These are phyloP conservation scores for Ajuga reptans DNA, from an alignment of 305 asterid species.

Conservation along the genomic window DNA sequence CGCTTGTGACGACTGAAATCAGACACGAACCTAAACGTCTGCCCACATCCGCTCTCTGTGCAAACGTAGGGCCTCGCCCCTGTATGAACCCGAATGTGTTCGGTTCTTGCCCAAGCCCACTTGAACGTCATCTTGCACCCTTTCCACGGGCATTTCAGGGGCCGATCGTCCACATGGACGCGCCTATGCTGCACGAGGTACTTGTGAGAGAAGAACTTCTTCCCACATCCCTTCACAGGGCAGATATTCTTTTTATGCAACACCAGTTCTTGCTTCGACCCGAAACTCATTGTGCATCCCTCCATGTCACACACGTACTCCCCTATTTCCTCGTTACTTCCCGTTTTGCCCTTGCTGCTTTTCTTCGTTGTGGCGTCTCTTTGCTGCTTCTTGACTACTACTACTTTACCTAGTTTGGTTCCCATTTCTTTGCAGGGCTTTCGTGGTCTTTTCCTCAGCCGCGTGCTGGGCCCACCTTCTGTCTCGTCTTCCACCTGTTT, in stretches of 20 bases:
- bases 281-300: slow-evolving; percentile 85
- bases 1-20: slow-evolving; percentile 99
- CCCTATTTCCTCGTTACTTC: slow-evolving; percentile 50
- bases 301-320: slow-evolving; percentile 69
- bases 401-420: slow-evolving; percentile 28
- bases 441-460: slow-evolving; percentile 60
- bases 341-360: slow-evolving; percentile 33
- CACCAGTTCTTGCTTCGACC: slow-evolving; percentile 66
- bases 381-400: slow-evolving; percentile 36
- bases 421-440: slow-evolving; percentile 39
- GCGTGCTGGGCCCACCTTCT: slow-evolving; percentile 86
- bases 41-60: slow-evolving; percentile 76
- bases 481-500: slow-evolving; percentile 27
- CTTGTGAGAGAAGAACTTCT: slow-evolving; percentile 92
- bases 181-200: slow-evolving; percentile 94
- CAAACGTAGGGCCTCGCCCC: slow-evolving; percentile 97
- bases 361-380: slow-evolving; percentile 38
- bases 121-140: slow-evolving; percentile 98
- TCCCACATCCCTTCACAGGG: slow-evolving; percentile 89
- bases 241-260: slow-evolving; percentile 68
- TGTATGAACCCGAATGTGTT: slow-evolving; percentile 95
- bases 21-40: slow-evolving; percentile 91
- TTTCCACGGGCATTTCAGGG: slow-evolving; percentile 97
- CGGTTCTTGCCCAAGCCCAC: slow-evolving; percentile 99
- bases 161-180: slow-evolving; percentile 97